These are phyloP conservation scores for Rubroshorea leprosula DNA, from an alignment of 345 rosid species.

Conservation along the genomic window DNA sequence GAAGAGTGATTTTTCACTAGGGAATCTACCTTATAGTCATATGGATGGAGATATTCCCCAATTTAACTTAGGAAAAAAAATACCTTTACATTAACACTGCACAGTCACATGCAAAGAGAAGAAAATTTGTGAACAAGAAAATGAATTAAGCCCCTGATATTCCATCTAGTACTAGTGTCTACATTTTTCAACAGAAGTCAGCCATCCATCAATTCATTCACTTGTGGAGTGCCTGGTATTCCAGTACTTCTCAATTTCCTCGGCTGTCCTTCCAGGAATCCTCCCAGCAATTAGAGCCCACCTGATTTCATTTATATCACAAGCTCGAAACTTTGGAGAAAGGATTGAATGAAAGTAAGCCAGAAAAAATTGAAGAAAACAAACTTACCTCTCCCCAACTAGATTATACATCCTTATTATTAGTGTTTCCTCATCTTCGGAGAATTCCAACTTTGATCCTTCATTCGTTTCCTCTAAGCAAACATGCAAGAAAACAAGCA, in stretches of 20 bases:
- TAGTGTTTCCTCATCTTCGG: constrained; percentile 53
- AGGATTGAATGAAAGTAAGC: not conserved
- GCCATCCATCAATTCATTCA: constrained; percentile 7
- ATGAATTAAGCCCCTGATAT: too few species aligned
- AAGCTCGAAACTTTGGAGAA: not conserved
- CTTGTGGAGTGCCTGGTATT: constrained; percentile 41
- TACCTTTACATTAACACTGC: too few species aligned
- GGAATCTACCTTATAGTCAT: too few species aligned
- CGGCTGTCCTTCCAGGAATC: constrained; percentile 56
- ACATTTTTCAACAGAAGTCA: too few species aligned
- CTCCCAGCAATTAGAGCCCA: constrained; percentile 63
- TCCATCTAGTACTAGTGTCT: too few species aligned
- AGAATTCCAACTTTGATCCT: constrained; percentile 34
- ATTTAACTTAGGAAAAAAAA: too few species aligned
- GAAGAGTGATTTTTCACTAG: too few species aligned
- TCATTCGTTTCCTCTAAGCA: constrained; percentile 28
- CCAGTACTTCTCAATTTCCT: constrained; percentile 53
- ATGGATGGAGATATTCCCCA: too few species aligned
- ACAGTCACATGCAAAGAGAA: too few species aligned
- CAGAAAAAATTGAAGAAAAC: not conserved
- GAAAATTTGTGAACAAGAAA: too few species aligned
- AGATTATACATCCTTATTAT: constrained; percentile 49
- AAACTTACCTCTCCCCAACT: constrained; percentile 42
- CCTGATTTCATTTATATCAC: constrained; percentile 19
- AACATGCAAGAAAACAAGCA: not conserved